Evolutionary conservation across 495 filamentous ascomycete species (phyloP).

Genomic region (Pseudevernia furfuracea): DNA sequence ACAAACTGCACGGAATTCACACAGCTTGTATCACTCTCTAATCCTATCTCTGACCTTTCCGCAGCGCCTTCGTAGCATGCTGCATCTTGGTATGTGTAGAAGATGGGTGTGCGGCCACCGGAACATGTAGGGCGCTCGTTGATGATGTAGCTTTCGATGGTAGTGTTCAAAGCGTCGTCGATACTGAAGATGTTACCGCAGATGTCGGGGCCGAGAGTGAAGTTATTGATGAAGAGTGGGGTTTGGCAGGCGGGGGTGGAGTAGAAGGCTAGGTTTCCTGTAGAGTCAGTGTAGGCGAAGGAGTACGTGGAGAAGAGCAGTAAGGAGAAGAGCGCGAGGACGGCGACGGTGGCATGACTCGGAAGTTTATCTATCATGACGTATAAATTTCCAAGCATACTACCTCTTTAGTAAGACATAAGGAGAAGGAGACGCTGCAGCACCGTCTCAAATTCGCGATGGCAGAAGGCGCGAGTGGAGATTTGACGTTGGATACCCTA

Average conservation of each 20-base stretch:
- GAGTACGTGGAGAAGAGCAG: not conserved
- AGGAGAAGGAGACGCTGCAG: not conserved
- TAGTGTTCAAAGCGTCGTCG: not conserved
- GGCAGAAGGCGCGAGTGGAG: not conserved
- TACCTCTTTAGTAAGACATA: not conserved
- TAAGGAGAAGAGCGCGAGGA: not conserved
- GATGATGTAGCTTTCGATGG: not conserved
- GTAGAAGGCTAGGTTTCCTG: not conserved
- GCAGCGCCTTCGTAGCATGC: not conserved
- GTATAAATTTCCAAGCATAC: not conserved
- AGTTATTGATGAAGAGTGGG: not conserved
- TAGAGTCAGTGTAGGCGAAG: not conserved
- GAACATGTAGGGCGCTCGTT: not conserved
- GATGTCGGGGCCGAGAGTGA: not conserved
- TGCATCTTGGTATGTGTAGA: not conserved
- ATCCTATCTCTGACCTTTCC: not conserved
- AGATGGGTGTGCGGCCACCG: not conserved
- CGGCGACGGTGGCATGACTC: not conserved
- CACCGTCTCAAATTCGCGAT: not conserved
- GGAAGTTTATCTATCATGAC: not conserved
- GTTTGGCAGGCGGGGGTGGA: not conserved
- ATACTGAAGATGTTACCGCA: not conserved
- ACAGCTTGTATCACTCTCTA: not conserved
- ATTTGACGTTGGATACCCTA: not conserved
- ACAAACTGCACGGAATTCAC: not conserved